A percentile compares a stretch with the other conserved stretches of the same genome.
Conservation (phyloP, 1,284 basidiomycete genomes). For the Athelia psychrophila region DNA sequence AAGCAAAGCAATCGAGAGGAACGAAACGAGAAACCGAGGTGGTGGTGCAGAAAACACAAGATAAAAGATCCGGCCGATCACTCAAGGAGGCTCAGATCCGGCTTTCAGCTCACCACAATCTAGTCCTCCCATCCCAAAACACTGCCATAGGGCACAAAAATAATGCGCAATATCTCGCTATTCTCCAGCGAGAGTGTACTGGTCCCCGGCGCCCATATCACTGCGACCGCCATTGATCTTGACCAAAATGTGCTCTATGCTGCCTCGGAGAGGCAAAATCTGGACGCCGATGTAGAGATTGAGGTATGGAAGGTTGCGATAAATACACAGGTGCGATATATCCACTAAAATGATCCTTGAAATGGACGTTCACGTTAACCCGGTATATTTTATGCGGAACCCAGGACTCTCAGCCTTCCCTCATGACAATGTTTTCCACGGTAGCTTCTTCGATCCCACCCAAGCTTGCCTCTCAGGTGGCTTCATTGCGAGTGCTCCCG, state of each 20-base stretch:
- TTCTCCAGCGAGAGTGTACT: slow-evolving; percentile 26
- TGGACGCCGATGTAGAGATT: slow-evolving; percentile 54
- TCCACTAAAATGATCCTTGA: slow-evolving; percentile 5
- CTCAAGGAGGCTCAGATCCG: too few relatives aligned
- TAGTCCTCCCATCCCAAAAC: too few relatives aligned
- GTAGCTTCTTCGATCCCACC: slow-evolving; percentile 21
- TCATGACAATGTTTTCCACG: slow-evolving; percentile 34
- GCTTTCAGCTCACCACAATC: too few relatives aligned
- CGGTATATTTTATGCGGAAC: not conserved
- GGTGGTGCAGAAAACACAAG: too few relatives aligned
- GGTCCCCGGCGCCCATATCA: slow-evolving; percentile 31
- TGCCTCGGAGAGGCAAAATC: slow-evolving; percentile 48
- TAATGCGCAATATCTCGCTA: slow-evolving; percentile 43
- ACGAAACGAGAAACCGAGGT: not conserved
- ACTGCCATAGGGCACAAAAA: slow-evolving; percentile 6
- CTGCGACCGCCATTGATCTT: slow-evolving; percentile 59
- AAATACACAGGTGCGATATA: slow-evolving; percentile 16
- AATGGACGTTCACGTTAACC: not conserved
- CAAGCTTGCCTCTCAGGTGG: slow-evolving; percentile 38
- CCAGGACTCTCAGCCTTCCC: slow-evolving; percentile 19
- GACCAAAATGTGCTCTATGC: slow-evolving; percentile 64
- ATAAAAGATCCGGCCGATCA: too few relatives aligned
- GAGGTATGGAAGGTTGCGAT: slow-evolving; percentile 53
- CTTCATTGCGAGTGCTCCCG: slow-evolving; percentile 62
- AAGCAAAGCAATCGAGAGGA: not conserved